Conservation (phyloP, 169 alveolate species). For the Plasmodium relictum region DNA sequence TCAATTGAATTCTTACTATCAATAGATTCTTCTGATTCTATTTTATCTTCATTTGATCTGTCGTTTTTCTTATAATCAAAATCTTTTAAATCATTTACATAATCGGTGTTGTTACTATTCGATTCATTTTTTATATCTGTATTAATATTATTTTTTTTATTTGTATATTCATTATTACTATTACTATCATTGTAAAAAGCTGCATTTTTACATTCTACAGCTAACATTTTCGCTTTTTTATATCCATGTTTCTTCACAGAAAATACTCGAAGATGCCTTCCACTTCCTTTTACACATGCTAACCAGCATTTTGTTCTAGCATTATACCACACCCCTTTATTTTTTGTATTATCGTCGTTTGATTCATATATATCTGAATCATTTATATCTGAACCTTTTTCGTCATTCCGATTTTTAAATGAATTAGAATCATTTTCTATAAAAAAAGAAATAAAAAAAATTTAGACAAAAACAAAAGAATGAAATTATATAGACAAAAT, state of each 20-base stretch:
- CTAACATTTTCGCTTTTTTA: conserved; percentile 55
- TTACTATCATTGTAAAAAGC: conserved; percentile 19
- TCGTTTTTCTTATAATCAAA: conserved; percentile 3
- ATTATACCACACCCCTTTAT: conserved; percentile 70
- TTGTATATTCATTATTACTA: neutral
- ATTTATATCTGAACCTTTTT: neutral
- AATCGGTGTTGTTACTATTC: neutral
- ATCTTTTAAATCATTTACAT: conserved; percentile 3
- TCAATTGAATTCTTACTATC: neutral
- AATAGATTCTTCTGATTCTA: neutral
- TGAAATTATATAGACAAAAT: no score
- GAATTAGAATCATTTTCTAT: conserved; percentile 1
- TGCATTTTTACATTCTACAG: conserved; percentile 65
- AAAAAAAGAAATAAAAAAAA: neutral
- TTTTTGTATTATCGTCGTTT: conserved; percentile 42
- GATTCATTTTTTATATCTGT: neutral
- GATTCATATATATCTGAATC: conserved; percentile 27
- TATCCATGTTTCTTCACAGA: conserved; percentile 64
- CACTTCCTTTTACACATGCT: conserved; percentile 74
- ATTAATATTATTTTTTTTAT: neutral
- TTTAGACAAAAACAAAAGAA: neutral
- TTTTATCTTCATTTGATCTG: neutral
- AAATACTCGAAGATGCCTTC: conserved; percentile 69
- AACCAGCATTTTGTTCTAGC: conserved; percentile 73
- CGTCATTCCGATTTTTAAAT: neutral